These are phyloP conservation scores for Gymnopilus dilepis DNA, from an alignment of 768 basidiomycete genomes.

Conservation along the genomic window DNA sequence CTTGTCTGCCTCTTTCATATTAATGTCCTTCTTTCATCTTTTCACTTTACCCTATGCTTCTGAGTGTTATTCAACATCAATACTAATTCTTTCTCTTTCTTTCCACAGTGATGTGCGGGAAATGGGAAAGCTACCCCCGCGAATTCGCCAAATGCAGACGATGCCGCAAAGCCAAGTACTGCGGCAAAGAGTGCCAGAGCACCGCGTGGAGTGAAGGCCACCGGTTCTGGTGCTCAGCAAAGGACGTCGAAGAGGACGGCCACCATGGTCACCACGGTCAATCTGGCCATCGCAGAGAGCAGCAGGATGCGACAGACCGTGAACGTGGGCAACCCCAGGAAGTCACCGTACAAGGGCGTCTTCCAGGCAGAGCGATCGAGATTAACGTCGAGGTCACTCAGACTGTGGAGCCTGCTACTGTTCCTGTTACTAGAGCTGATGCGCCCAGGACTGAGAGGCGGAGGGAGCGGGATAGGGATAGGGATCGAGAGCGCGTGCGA, in stretches of 20 bases:
- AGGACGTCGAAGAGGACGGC: constrained; percentile 53
- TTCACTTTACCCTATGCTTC: too few species aligned
- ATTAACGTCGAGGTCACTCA: constrained; percentile 10
- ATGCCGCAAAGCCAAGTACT: constrained; percentile 98
- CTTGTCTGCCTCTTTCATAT: too few species aligned
- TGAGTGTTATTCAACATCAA: neutral
- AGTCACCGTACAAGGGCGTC: neutral
- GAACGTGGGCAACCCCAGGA: too few species aligned
- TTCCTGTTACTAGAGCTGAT: constrained; percentile 9
- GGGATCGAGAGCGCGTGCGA: constrained; percentile 8
- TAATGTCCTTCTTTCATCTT: too few species aligned
- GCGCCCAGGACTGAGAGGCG: constrained; percentile 5
- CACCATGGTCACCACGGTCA: constrained; percentile 23
- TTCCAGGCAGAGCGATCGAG: neutral
- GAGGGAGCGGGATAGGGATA: neutral
- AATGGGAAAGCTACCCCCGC: constrained; percentile 90
- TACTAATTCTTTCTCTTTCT: neutral
- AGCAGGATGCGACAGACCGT: neutral
- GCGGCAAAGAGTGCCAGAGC: constrained; percentile 96
- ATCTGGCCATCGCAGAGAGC: neutral
- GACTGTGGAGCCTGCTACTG: neutral
- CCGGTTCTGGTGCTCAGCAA: constrained; percentile 89
- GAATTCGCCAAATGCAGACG: constrained; percentile 97
- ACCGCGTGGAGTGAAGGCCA: constrained; percentile 97
- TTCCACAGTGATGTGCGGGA: constrained; percentile 84